Evolutionary conservation across 192 early-diverging fungal genomes (phyloP).

Genomic region (Coemansia sp.): DNA sequence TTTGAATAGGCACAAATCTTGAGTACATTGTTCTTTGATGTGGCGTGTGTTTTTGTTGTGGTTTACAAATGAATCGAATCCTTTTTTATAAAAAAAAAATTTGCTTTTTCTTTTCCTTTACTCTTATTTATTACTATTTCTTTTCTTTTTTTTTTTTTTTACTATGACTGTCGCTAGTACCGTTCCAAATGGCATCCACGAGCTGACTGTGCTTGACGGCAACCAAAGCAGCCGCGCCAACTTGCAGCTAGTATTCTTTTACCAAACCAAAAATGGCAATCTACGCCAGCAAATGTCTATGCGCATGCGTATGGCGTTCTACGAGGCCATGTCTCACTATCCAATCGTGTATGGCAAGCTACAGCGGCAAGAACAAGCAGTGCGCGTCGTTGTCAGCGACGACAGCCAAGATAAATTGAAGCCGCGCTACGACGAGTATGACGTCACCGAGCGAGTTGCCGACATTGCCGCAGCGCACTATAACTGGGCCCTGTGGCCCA

Average conservation of each 20-base stretch:
- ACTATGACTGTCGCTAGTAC: neutral
- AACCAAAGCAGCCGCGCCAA: constrained; percentile 38
- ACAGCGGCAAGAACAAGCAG: neutral
- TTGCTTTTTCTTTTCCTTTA: neutral
- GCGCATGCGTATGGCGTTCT: constrained; percentile 23
- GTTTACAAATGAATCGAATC: neutral
- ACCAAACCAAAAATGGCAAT: neutral
- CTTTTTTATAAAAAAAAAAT: neutral
- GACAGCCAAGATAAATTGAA: neutral
- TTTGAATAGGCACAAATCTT: constrained; percentile 19
- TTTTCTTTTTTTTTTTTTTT: neutral
- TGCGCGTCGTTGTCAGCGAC: constrained; percentile 11
- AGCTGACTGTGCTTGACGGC: constrained; percentile 38
- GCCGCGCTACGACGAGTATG: constrained; percentile 30
- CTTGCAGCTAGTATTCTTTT: constrained; percentile 49
- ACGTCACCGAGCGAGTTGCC: constrained; percentile 2
- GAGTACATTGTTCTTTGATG: neutral
- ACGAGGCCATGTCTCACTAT: constrained; percentile 28
- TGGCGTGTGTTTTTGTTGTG: neutral
- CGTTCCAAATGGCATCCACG: constrained; percentile 10
- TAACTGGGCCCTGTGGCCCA: constrained; percentile 37
- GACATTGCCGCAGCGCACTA: constrained; percentile 23
- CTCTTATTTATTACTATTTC: neutral
- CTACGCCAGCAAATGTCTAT: neutral
- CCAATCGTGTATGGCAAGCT: constrained; percentile 37